These are phyloP conservation scores for Penicillium hordei DNA, from an alignment of 2,329 filamentous ascomycete genomes.

Conservation along the genomic window DNA sequence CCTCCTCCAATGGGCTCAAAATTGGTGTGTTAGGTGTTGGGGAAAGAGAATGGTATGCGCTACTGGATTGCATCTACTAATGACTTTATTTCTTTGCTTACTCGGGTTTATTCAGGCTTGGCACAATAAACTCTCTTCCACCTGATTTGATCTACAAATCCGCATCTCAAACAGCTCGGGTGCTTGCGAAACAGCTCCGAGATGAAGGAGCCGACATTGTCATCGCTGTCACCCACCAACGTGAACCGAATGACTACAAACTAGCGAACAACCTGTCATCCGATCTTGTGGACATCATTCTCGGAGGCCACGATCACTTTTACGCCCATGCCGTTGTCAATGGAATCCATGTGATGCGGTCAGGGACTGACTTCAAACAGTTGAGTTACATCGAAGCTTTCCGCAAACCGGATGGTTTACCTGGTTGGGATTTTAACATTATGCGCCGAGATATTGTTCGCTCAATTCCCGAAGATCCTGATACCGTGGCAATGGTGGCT, in stretches of 20 bases:
- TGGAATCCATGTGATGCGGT: conserved; percentile 79
- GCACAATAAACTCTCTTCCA: conserved; percentile 82
- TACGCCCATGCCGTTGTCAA: conserved; percentile 77
- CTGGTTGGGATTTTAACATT: conserved; percentile 76
- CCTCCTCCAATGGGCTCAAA: conserved; percentile 78
- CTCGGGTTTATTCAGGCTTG: conserved; percentile 53
- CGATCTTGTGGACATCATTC: conserved; percentile 77
- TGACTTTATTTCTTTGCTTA: background rate
- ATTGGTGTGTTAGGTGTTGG: conserved; percentile 82
- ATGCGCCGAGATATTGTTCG: conserved; percentile 71
- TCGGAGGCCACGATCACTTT: conserved; percentile 88
- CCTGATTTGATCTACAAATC: conserved; percentile 80
- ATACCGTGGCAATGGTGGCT: conserved; percentile 62
- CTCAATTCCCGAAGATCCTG: conserved; percentile 62
- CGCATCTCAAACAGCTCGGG: conserved; percentile 70
- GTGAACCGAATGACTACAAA: conserved; percentile 87
- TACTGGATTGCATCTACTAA: no score
- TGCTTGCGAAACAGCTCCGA: conserved; percentile 71
- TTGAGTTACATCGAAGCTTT: conserved; percentile 82
- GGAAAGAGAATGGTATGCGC: conserved; percentile 71
- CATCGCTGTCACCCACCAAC: conserved; percentile 78
- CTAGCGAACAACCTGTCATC: conserved; percentile 69
- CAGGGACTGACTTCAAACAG: conserved; percentile 89
- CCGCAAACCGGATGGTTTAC: conserved; percentile 49
- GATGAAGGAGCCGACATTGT: conserved; percentile 79